Evolutionary conservation across 306 rosid genomes (phyloP), one percentile per base, ranked within the genome.

Genomic region (Elaeagnus macrophylla): DNA sequence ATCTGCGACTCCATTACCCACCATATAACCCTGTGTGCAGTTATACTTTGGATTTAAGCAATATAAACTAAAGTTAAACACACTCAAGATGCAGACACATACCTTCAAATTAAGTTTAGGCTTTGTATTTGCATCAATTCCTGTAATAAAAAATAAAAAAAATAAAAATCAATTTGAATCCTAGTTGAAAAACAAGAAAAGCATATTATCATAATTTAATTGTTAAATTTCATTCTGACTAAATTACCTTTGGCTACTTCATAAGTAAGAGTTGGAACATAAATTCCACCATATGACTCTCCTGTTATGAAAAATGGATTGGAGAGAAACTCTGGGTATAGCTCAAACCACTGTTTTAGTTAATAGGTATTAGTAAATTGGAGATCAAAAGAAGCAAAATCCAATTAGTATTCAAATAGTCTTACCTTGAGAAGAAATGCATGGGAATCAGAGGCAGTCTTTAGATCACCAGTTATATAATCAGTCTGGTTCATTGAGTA

Each of bases 221-320:
- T 42, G 10, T 9, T 42, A 9, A 0, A 42, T 9, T 42, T 42
- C 5, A 13, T 42, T 42, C 46, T 1, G 10, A 42, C 5, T 11
- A 32, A 32, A 43, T 7, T 70, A 78, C 95, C 86, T 72, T 68
- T 67, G 10, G 58, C 79, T 20, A 81, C 70, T 65, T 81, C 67
- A 53, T 45, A 62, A 50, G 89, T 81, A 54, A 87, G 76, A 41
- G 94, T 83, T 13, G 94, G 95, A 25, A 87, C 81, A 60, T 83
- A 87, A 41, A 87, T 37, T 77, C 95, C 86, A 16, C 81, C 95
- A 66, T 69, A 87, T 44, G 89, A 87, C 77, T 87, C 95, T 36
- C 95, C 89, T 46, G 87, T 35, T 43, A 81, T 61, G 60, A 70
- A 83, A 65, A 87, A 77, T 18, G 82, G 85, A 64, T 87, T 87